Percentiles rank a stretch among this genome's conserved stretches.
phyloP scores from a whole-genome alignment of 257 asterid species.

The Schizonepeta tenuifolia region DNA sequence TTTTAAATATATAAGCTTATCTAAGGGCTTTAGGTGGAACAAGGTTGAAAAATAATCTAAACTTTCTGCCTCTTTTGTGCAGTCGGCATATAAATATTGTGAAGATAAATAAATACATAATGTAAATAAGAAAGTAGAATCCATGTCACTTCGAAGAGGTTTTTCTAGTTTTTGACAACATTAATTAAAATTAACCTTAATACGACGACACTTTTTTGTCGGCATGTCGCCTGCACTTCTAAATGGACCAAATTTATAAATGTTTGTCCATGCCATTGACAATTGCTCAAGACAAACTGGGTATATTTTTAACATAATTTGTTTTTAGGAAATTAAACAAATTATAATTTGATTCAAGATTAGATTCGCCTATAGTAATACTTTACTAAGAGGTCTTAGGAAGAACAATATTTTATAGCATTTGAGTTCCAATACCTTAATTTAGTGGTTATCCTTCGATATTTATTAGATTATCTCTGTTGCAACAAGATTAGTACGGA shows the following conservation, averaged over 20 bases:
- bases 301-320: not conserved
- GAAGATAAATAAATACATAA: not conserved
- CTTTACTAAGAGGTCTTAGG: not conserved
- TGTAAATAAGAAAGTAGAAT: not conserved
- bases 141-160: constrained; percentile 7
- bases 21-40: not conserved
- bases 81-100: constrained; percentile 24
- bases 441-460: not conserved
- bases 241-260: not conserved
- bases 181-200: not conserved
- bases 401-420: not conserved
- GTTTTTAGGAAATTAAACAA: not conserved
- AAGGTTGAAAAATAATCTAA: not conserved
- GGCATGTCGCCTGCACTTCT: constrained; percentile 20
- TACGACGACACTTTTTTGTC: constrained; percentile 25
- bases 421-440: not conserved
- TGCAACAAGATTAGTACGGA: not conserved
- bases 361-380: not conserved
- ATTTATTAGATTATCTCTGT: not conserved
- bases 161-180: not conserved
- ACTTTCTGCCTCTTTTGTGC: not conserved
- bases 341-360: not conserved
- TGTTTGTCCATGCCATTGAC: not conserved
- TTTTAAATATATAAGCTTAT: not conserved
- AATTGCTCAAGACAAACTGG: constrained; percentile 22